Percentiles rank a stretch among this genome's conserved stretches.
Evolutionary conservation across 345 rosid genomes (phyloP).

Genomic region (Brassica nigra): DNA sequence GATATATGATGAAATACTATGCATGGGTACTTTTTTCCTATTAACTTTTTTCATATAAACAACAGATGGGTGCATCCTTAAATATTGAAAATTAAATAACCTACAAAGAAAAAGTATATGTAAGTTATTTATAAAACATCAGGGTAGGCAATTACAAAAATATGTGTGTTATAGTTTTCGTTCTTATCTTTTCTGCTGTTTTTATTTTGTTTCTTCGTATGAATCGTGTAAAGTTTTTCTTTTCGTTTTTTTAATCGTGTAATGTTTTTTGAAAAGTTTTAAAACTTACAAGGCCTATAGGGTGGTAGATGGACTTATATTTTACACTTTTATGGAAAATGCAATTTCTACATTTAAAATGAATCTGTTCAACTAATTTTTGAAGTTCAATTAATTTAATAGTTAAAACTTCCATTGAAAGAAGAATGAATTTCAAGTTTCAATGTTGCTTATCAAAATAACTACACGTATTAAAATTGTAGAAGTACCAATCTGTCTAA

Average conservation of each 20-base stretch:
- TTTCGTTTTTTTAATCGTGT: too few relatives aligned
- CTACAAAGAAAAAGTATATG: neutral
- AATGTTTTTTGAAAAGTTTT: neutral
- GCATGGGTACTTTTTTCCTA: neutral
- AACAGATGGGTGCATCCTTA: neutral
- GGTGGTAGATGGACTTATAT: slow-evolving; percentile 19
- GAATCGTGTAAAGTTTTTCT: neutral
- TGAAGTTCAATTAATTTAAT: neutral
- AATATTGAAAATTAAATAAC: neutral
- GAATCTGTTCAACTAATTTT: slow-evolving; percentile 24
- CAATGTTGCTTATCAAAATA: slow-evolving; percentile 29
- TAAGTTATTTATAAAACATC: too few relatives aligned
- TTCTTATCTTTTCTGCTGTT: neutral
- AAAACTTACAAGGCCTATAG: slow-evolving; percentile 8
- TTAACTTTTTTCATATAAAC: neutral
- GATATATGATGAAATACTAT: neutral
- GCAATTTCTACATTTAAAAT: neutral
- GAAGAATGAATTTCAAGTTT: slow-evolving; percentile 26
- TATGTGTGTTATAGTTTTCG: neutral
- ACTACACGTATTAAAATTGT: slow-evolving; percentile 30
- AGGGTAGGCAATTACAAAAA: too few relatives aligned
- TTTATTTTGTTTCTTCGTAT: neutral
- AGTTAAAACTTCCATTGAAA: neutral
- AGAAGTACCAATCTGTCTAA: slow-evolving; percentile 22
- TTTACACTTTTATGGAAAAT: neutral